Evolutionary conservation across 805 yeast genomes (phyloP).

Genomic region (Cyberlindnera veronae): DNA sequence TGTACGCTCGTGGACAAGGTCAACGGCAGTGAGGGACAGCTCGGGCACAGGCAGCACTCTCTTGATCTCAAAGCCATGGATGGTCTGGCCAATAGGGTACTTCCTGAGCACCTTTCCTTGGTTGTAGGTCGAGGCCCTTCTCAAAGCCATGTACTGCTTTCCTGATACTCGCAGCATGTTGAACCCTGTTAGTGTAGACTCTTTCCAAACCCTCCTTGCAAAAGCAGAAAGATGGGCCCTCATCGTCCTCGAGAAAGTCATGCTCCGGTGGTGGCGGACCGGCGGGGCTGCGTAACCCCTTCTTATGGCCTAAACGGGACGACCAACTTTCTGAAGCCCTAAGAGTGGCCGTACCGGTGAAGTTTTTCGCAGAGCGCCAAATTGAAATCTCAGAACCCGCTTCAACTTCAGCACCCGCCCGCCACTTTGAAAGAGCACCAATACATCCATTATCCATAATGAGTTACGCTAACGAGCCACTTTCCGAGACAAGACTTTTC

Average conservation of each 20-base stretch:
- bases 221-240: no score
- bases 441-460: not conserved
- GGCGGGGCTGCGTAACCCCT: no score
- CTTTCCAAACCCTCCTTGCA: no score
- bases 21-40: slow-evolving; percentile 75
- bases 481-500: slow-evolving; percentile 45
- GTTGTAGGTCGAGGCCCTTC: slow-evolving; percentile 27
- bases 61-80: slow-evolving; percentile 66
- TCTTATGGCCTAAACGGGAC: not conserved
- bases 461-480: slow-evolving; percentile 23
- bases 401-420: not conserved
- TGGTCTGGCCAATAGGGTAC: slow-evolving; percentile 59
- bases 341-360: not conserved
- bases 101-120: slow-evolving; percentile 38
- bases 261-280: no score
- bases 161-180: slow-evolving; percentile 1
- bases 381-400: not conserved
- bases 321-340: not conserved
- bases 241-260: no score
- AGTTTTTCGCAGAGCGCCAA: not conserved
- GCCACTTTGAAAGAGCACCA: not conserved
- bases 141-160: slow-evolving; percentile 3
- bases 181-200: no score
- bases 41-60: slow-evolving; percentile 74
- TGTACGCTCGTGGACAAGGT: slow-evolving; percentile 59